Conservation (phyloP, 2,329 filamentous ascomycete species). For the Epichloe scottii region DNA sequence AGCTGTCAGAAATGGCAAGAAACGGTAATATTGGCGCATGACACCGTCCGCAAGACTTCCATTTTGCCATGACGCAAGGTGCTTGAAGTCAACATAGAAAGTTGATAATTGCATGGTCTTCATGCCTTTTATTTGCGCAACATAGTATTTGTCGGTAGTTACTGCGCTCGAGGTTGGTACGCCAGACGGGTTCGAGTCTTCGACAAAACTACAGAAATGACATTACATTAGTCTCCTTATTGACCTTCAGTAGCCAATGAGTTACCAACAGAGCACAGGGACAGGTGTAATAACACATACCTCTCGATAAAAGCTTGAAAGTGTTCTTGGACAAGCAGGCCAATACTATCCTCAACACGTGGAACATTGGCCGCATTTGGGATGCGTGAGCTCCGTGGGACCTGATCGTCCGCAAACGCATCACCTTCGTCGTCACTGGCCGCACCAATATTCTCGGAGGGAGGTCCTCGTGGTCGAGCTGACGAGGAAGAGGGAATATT, state of each 20-base stretch:
- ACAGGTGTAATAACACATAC: slow-evolving; percentile 27
- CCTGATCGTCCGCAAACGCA: slow-evolving; percentile 52
- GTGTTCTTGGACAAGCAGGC: slow-evolving; percentile 59
- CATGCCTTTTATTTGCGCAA: slow-evolving; percentile 72
- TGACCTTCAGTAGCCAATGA: neutral
- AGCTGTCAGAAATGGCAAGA: slow-evolving; percentile 79
- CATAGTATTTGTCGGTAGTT: slow-evolving; percentile 71
- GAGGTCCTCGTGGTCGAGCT: slow-evolving; percentile 43
- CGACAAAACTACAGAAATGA: slow-evolving; percentile 40
- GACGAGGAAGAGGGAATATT: slow-evolving; percentile 38
- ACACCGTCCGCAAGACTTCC: slow-evolving; percentile 77
- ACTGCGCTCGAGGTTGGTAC: slow-evolving; percentile 55
- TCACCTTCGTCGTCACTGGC: slow-evolving; percentile 51
- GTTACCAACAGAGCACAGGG: neutral
- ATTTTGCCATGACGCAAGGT: slow-evolving; percentile 65
- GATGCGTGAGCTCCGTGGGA: slow-evolving; percentile 38
- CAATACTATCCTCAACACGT: slow-evolving; percentile 64
- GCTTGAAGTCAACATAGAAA: slow-evolving; percentile 77
- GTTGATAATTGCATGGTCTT: slow-evolving; percentile 65
- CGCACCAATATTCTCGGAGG: slow-evolving; percentile 47
- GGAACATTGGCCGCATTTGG: slow-evolving; percentile 43
- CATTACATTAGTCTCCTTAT: neutral
- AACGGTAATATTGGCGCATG: slow-evolving; percentile 85
- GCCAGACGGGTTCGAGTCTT: slow-evolving; percentile 53
- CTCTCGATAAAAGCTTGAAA: slow-evolving; percentile 73